Conservation (phyloP, 208 protist species). For the Naegleria lovaniensis region DNA sequence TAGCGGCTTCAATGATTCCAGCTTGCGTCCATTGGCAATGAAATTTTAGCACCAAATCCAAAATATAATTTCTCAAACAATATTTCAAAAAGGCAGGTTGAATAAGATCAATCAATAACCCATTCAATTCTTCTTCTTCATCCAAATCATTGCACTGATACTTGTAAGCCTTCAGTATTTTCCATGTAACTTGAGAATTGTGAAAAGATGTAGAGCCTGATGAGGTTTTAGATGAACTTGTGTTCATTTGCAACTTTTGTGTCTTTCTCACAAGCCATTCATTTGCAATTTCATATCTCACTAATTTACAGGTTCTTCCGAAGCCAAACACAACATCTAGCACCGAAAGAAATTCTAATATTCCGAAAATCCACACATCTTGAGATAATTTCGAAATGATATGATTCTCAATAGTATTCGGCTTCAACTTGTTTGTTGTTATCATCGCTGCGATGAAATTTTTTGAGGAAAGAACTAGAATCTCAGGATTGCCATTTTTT, state of each 20-base stretch:
- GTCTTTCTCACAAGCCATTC: background rate
- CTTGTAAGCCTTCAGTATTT: too few relatives aligned
- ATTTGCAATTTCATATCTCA: background rate
- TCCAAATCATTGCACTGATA: background rate
- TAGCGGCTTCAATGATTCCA: background rate
- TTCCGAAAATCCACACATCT: background rate
- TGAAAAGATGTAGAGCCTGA: too few relatives aligned
- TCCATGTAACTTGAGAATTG: too few relatives aligned
- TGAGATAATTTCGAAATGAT: background rate
- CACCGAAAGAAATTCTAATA: background rate
- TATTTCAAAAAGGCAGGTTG: background rate
- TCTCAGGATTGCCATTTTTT: too few relatives aligned
- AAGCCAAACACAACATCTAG: background rate
- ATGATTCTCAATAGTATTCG: slow-evolving; percentile 19
- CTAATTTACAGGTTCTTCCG: background rate
- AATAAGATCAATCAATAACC: background rate
- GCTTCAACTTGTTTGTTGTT: too few relatives aligned
- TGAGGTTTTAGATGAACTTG: too few relatives aligned
- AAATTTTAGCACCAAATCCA: background rate
- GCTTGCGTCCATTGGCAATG: background rate
- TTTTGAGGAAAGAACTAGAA: too few relatives aligned
- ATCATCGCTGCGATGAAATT: too few relatives aligned
- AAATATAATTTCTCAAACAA: background rate
- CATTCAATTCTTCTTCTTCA: background rate
- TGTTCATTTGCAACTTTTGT: background rate